Conservation (phyloP, 2,329 filamentous ascomycete species). For the Sarocladiaceae sp. region DNA sequence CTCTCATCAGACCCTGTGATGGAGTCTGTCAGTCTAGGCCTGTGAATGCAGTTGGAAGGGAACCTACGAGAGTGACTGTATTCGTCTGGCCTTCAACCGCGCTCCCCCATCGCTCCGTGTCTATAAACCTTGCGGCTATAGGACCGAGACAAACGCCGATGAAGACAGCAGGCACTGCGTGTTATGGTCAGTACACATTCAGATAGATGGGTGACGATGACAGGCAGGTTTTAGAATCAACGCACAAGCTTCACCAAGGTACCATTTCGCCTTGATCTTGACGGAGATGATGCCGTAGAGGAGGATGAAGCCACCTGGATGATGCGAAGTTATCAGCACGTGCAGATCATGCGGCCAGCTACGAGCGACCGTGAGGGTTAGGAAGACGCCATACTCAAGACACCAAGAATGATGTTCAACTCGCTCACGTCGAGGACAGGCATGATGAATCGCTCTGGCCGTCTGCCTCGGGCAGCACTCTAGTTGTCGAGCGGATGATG, state of each 20-base stretch:
- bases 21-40: background rate
- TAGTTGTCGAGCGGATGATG: too few relatives aligned
- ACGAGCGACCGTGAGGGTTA: too few relatives aligned
- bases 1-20: conserved; percentile 40
- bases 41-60: background rate
- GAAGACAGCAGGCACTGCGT: conserved; percentile 46
- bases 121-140: conserved; percentile 45
- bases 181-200: background rate
- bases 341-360: background rate
- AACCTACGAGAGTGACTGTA: conserved; percentile 33
- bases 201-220: background rate
- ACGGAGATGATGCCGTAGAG: conserved; percentile 44
- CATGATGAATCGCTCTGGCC: conserved; percentile 13
- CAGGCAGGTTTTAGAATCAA: conserved; percentile 9
- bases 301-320: conserved; percentile 36
- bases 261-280: conserved; percentile 47
- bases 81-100: conserved; percentile 22
- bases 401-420: conserved; percentile 15
- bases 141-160: conserved; percentile 50
- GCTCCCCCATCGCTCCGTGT: conserved; percentile 34
- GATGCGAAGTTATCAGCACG: conserved; percentile 6
- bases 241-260: conserved; percentile 49
- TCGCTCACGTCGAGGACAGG: conserved; percentile 18
- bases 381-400: conserved; percentile 14
- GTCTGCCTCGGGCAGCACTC: too few relatives aligned